A percentile compares a stretch with the other conserved stretches of the same genome.
Evolutionary conservation across 106 monocot genomes (phyloP).

Genomic region (Gastrodia elata): DNA sequence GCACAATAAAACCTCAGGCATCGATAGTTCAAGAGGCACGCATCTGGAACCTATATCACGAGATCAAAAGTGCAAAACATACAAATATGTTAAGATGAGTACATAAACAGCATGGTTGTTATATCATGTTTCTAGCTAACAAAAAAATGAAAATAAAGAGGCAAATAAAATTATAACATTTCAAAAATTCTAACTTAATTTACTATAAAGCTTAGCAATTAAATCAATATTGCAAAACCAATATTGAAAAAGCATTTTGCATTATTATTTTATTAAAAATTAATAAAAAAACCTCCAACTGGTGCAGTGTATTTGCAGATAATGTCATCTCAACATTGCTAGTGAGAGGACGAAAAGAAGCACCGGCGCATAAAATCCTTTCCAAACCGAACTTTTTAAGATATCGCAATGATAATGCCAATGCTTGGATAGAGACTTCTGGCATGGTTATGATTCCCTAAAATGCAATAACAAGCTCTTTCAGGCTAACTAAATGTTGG

Average conservation of each 20-base stretch:
- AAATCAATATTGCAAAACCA: background rate
- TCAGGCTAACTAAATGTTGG: background rate
- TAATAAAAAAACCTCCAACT: conserved; percentile 70
- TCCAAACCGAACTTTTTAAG: conserved; percentile 93
- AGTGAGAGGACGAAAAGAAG: conserved; percentile 73
- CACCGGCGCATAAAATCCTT: conserved; percentile 55
- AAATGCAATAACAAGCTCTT: conserved; percentile 2
- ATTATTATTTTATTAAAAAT: background rate
- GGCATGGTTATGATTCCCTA: conserved; percentile 84
- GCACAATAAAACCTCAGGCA: background rate
- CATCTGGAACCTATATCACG: background rate
- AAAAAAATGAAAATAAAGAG: background rate
- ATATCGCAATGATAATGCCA: conserved; percentile 65
- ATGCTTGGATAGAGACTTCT: conserved; percentile 73
- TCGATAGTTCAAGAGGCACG: background rate
- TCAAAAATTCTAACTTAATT: background rate
- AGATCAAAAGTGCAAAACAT: background rate
- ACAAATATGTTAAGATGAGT: background rate
- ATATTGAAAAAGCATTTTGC: background rate
- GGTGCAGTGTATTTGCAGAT: conserved; percentile 81
- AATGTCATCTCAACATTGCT: conserved; percentile 58
- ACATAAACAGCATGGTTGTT: background rate
- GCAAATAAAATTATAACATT: background rate
- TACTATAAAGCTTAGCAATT: background rate
- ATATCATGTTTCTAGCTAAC: background rate